Conservation (phyloP, 176 grass and related monocot genomes). For the Avena sativa region DNA sequence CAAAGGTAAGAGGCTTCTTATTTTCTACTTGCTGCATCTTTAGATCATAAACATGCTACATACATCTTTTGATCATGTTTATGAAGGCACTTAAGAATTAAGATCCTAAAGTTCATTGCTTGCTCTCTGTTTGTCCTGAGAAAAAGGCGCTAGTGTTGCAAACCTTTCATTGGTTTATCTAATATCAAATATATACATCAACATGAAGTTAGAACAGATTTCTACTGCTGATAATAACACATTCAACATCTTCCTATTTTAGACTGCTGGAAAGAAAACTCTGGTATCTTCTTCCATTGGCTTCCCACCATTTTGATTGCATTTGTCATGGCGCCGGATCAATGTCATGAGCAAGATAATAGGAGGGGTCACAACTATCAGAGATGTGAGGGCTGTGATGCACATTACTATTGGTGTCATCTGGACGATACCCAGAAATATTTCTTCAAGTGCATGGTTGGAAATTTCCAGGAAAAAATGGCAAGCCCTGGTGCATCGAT, state of each 20-base stretch:
- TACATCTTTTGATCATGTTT: not conserved
- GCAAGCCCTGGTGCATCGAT: not conserved
- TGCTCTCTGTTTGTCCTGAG: not conserved
- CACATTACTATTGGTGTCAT: constrained; percentile 27
- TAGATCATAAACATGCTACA: constrained; percentile 1
- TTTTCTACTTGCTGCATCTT: not conserved
- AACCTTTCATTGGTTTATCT: not conserved
- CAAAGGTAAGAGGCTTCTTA: not conserved
- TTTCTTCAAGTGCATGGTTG: constrained; percentile 32
- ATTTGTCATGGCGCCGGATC: not conserved
- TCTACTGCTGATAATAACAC: not conserved
- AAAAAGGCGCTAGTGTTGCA: not conserved
- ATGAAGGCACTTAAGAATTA: not conserved
- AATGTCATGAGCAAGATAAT: not conserved
- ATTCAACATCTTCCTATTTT: constrained; percentile 8
- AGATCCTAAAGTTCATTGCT: not conserved
- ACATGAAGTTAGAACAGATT: not conserved
- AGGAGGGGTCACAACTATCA: not conserved
- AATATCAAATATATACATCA: not conserved
- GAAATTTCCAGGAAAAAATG: constrained; percentile 23
- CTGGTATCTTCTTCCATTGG: not conserved
- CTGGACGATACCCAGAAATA: constrained; percentile 8
- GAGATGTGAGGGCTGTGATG: not conserved
- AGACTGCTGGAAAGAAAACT: not conserved
- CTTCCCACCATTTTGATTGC: not conserved